Evolutionary conservation across 768 basidiomycete species (phyloP), one percentile per base, ranked within the genome.

Genomic region (Sarcodon aspratus): DNA sequence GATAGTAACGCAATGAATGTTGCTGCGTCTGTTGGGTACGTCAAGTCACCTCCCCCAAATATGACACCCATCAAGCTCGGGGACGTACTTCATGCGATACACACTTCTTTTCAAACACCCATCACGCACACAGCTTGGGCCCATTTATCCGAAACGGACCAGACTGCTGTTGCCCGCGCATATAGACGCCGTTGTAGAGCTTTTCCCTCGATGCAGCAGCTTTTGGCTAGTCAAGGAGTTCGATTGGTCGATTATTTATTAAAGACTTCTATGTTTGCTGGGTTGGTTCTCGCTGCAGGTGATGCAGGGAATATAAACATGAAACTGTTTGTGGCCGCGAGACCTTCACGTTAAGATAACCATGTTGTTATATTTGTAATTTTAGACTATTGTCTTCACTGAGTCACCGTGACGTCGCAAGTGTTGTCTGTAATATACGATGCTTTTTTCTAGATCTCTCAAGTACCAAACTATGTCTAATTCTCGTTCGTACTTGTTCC

Each of bases 81-180:
- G n/a, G 82, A 82, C 54, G 69, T 85, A 13, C 66, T 84, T 43
- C 61, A 67, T 48, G 69, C 69, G 44, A 64, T 82, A 40, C 72
- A 78, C 55, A 62, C 60, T 17, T 59, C 63, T n/a, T 57, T 83
- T 51, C 75, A 74, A 50, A 50, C 35, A 9, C 54, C 50, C 50
- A 64, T 70, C 47, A 60, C 62, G 0, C 67, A 66, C 44, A 54
- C 56, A 11, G 63, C 70, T 51, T 66, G 64, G 70, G 64, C 52
- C n/a, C 54, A 35, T 31, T 57, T 66, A 45, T 56, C 52, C 47
- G 9, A 48, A 13, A 59, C 53, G 4, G 49, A 62, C 50, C 60
- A 58, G 58, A 65, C 55, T 4, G 63, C 49, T 33, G 56, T 66
- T 46, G 63, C 69, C 9, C 62, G 58, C 4, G 67, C 64, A 9